Base-by-base conservation (phyloP, 2,329 filamentous ascomycete species). In the Trichoderma koningiopsis region DNA sequence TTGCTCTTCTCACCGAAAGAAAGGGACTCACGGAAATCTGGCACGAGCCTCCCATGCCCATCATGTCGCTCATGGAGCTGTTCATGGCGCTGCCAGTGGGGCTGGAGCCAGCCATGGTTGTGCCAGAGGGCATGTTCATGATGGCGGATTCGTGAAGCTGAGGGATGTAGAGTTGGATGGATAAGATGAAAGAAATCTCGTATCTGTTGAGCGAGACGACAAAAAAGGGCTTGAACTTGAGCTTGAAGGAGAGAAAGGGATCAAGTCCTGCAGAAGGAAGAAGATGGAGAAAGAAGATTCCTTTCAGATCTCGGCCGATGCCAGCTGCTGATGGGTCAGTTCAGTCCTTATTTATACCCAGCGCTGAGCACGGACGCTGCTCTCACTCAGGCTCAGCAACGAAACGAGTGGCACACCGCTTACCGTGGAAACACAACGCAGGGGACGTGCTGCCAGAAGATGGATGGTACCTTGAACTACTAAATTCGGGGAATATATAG, bases 11-110 rank as follows among this genome's bases (percentile, higher is more conserved):
- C 10, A 3, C 7, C 27, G 5, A 13, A n/a, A 53, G 24, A n/a
- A 5, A 57, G 24, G 33, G 22, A 24, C 66, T 24, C 64, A 73
- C 74, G 24, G 79, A 81, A 52, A 84, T 83, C 72, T 83, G 81
- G 79, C 82, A 84, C 14, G 74, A 72, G 37, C 72, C 68, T 52
- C 74, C 75, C 76, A 78, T 79, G 70, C 72, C 74, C 73, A 71
- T 72, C 70, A 68, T 70, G 31, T 68, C 68, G 56, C 67, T 57
- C 59, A 69, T 49, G 47, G 47, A 49, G 63, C 71, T 55, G 22
- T 55, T 70, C 68, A 70, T 72, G 57, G 53, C 37, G 40, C 69
- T 49, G 43, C 68, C 56, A 33, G 70, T 71, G 40, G 49, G 27
- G 29, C 13, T 40, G 47, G 71, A 24, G 31, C 47, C 56, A 19